Conservation (phyloP, 2,329 filamentous ascomycete species). For the Fusarium secorum region DNA sequence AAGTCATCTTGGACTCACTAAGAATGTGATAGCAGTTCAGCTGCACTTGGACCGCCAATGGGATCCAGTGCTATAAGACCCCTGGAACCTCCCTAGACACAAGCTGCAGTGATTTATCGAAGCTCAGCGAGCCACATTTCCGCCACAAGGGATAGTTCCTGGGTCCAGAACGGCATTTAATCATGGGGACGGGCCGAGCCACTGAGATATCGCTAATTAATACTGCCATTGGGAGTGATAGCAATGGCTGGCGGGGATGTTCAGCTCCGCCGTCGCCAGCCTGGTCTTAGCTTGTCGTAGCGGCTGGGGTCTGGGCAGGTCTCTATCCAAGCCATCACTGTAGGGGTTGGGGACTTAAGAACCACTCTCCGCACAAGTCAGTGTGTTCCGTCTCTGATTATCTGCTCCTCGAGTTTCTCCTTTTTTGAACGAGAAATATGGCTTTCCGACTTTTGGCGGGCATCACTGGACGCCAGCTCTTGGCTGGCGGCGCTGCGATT, state of each 20-base stretch:
- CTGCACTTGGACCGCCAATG: neutral
- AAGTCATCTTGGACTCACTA: neutral
- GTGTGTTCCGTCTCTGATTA: fast-evolving
- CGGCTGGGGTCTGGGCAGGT: neutral
- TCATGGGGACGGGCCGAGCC: neutral
- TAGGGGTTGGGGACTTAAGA: neutral
- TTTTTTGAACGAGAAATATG: neutral
- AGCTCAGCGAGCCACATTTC: neutral
- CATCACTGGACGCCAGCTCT: neutral
- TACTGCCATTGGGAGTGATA: neutral
- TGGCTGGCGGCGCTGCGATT: neutral
- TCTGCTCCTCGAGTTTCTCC: fast-evolving
- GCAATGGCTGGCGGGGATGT: neutral
- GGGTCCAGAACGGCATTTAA: neutral
- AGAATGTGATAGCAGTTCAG: neutral
- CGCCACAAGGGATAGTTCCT: neutral
- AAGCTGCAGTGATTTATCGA: neutral
- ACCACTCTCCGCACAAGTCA: neutral
- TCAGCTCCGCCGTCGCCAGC: neutral
- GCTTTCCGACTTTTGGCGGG: neutral
- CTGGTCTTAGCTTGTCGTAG: neutral
- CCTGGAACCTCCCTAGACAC: neutral
- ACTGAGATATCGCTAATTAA: neutral
- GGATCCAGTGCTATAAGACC: neutral
- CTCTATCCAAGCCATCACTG: neutral